Percentiles rank a stretch among this genome's conserved stretches.
These are phyloP conservation scores for Acanthochlamys bracteata DNA, from an alignment of 106 monocot genomes.

Conservation along the genomic window DNA sequence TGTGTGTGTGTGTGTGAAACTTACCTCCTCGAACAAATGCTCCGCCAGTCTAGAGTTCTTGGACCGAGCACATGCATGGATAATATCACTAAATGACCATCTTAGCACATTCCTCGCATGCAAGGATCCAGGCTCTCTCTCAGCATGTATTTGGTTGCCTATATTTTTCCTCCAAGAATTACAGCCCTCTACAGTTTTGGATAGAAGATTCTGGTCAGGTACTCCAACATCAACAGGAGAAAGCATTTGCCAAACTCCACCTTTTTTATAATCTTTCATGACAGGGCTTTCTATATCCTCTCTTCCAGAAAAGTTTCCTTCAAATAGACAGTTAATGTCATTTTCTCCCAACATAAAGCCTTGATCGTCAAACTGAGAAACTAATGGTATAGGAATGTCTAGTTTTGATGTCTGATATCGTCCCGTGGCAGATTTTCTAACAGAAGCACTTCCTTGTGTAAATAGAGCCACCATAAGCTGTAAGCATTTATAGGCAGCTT, in stretches of 20 bases:
- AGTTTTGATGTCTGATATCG: conserved; percentile 35
- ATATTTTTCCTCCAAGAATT: no score
- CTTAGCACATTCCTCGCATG: conserved; percentile 27
- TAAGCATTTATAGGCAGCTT: conserved; percentile 40
- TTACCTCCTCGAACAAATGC: conserved; percentile 54
- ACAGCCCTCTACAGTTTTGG: no score
- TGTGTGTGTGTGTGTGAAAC: no score
- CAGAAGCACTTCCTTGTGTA: conserved; percentile 8
- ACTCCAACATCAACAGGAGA: no score
- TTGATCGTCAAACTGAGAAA: conserved; percentile 14
- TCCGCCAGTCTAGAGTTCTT: conserved; percentile 43
- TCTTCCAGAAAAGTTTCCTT: no score
- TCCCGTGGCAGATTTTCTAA: conserved; percentile 29
- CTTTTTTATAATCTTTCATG: no score
- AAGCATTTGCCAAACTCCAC: no score
- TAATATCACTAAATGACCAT: conserved; percentile 54
- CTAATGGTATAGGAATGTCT: conserved; percentile 63
- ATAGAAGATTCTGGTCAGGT: no score
- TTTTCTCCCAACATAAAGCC: conserved; percentile 5
- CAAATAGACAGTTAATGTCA: no score
- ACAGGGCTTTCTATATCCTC: no score
- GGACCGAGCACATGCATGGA: conserved; percentile 35
- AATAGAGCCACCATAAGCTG: conserved; percentile 41
- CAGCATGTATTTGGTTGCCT: no score
- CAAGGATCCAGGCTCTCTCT: conserved; percentile 2